Evolutionary conservation across 164 flowering plant species (phyloP).

Genomic region (Berberis thunbergii): DNA sequence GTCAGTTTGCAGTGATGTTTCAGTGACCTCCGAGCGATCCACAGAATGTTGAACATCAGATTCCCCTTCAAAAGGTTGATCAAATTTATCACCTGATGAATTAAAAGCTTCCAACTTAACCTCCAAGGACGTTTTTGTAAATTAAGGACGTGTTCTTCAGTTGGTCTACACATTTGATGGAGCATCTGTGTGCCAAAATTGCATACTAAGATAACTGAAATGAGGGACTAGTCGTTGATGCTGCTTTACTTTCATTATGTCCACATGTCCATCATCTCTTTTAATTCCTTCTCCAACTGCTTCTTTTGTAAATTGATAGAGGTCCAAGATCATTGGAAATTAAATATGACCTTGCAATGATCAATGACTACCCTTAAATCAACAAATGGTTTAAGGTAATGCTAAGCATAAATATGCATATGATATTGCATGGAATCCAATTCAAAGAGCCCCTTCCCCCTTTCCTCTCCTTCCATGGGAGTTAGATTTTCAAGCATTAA

Average conservation of each 20-base stretch:
- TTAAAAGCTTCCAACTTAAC: constrained; percentile 7
- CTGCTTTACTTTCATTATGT: constrained; percentile 15
- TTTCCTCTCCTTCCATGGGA: too few relatives aligned
- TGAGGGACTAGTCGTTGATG: constrained; percentile 12
- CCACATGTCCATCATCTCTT: constrained; percentile 15
- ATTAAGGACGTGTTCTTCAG: constrained; percentile 8
- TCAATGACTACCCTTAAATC: background rate
- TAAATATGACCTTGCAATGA: constrained; percentile 62
- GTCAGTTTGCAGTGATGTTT: constrained; percentile 6
- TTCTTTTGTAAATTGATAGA: constrained; percentile 44
- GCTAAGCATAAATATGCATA: background rate
- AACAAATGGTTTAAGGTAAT: too few relatives aligned
- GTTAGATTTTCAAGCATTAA: too few relatives aligned
- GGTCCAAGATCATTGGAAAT: constrained; percentile 58
- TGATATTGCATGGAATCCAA: too few relatives aligned
- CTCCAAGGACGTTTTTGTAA: constrained; percentile 9
- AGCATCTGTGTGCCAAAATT: constrained; percentile 13
- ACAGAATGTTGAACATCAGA: constrained; percentile 7
- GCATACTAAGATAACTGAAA: constrained; percentile 13
- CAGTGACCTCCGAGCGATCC: constrained; percentile 1
- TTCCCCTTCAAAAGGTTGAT: constrained; percentile 14
- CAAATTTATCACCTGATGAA: constrained; percentile 3
- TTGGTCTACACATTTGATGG: constrained; percentile 12
- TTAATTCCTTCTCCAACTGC: constrained; percentile 27
- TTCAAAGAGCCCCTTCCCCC: too few relatives aligned